Percentiles rank a stretch among this genome's conserved stretches.
Conservation (phyloP, 768 basidiomycete species). For the Lentinula boryana region DNA sequence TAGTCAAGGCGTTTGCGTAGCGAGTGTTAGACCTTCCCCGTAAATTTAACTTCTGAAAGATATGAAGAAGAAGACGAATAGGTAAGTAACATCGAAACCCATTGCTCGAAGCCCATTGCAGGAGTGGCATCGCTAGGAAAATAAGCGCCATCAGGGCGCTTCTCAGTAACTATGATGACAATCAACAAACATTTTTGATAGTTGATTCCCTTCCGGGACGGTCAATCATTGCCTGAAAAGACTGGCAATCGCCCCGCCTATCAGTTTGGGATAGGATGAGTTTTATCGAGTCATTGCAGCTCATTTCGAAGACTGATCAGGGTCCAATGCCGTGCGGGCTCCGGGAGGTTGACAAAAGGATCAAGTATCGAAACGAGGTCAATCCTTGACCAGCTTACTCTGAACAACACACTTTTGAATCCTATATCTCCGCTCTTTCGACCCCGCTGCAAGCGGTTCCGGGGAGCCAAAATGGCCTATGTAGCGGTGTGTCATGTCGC, state of each 20-base stretch:
- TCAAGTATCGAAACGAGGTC: background rate
- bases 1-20: too few species aligned
- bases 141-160: background rate
- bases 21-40: too few species aligned
- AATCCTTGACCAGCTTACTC: background rate
- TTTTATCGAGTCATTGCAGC: background rate
- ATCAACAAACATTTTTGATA: background rate
- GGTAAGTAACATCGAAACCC: too few species aligned
- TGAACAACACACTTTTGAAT: background rate
- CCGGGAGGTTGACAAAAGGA: background rate
- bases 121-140: background rate
- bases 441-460: background rate
- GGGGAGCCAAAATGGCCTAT: background rate
- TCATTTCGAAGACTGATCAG: background rate
- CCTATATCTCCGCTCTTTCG: background rate
- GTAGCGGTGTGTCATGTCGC: background rate
- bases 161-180: background rate
- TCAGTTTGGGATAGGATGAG: background rate
- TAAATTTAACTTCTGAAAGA: too few species aligned
- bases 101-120: too few species aligned
- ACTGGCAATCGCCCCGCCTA: too few species aligned
- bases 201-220: background rate
- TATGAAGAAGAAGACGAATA: too few species aligned
- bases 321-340: background rate
- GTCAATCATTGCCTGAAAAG: background rate